Base-by-base conservation (phyloP, 352 stramenopile species). In the Globisporangium nodosum region DNA sequence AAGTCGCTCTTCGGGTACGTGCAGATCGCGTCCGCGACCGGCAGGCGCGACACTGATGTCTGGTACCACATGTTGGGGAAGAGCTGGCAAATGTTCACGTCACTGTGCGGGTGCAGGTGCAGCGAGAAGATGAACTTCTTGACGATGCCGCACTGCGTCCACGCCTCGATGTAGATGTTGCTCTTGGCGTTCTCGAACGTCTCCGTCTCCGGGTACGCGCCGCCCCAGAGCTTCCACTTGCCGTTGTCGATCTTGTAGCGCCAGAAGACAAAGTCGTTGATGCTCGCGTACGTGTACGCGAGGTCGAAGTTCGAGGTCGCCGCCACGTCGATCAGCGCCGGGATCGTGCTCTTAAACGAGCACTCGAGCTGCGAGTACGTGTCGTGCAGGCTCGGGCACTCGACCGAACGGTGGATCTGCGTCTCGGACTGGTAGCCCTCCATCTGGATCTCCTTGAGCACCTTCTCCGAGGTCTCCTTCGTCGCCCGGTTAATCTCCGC, bases 41-140 rank as follows among this genome's bases (percentile, higher is more conserved):
- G 68, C 6, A 75, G 60, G 31, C 63, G 66, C 48, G 68, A 73
- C 15, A 72, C 62, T 16, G 68, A 64, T 31, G 67, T 65, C 61
- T 90, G 75, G 60, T 90, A 90, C 77, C 77, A 90, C 80, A 90
- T 85, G n/a, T 68, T 62, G 45, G 63, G 56, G 49, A 88, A 87
- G 18, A 72, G 64, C 15, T 87, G 66, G 51, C 76, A 86, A 13
- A 90, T 65, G 5, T 63, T 54, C 52, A 84, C 60, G 43, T 61
- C 64, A 42, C 68, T 81, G 58, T 75, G 70, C 45, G 77, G 60
- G 49, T 88, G 78, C 33, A 88, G 55, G 49, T 75, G 62, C 4
- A 88, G 65, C 50, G 72, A 69, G 52, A 87, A 87, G 37, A 69
- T 63, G 49, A 77, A 78, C 16, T 63, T 62, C 15, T 66, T 61